These are phyloP conservation scores for Pseudocercospora fuligena DNA, from an alignment of 2,329 filamentous ascomycete genomes.

Conservation along the genomic window DNA sequence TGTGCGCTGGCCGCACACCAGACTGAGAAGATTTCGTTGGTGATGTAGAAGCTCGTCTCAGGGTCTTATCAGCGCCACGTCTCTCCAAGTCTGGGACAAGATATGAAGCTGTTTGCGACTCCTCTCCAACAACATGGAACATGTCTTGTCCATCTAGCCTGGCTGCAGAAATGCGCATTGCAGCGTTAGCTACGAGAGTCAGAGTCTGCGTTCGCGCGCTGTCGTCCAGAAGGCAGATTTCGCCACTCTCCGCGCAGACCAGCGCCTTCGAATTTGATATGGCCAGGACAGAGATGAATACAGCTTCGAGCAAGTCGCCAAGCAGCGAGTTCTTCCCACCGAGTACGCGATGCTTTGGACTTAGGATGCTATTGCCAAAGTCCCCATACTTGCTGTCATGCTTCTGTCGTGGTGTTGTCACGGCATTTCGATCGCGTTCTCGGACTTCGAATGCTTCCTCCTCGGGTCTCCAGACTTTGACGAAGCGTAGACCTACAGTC, in stretches of 20 bases:
- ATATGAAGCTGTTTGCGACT: slow-evolving; percentile 60
- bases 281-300: slow-evolving; percentile 76
- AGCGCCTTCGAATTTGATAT: slow-evolving; percentile 77
- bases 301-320: slow-evolving; percentile 78
- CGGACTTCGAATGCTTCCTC: slow-evolving; percentile 52
- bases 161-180: slow-evolving; percentile 71
- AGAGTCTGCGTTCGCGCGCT: slow-evolving; percentile 73
- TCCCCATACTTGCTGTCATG: slow-evolving; percentile 39
- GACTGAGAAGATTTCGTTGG: slow-evolving; percentile 22
- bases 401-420: slow-evolving; percentile 38
- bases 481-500: slow-evolving; percentile 85
- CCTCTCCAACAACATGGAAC: slow-evolving; percentile 72
- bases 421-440: slow-evolving; percentile 25
- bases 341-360: slow-evolving; percentile 68
- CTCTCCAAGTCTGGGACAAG: slow-evolving; percentile 42
- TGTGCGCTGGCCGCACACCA: slow-evolving; percentile 5
- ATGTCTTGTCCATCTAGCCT: slow-evolving; percentile 61
- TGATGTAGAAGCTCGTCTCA: slow-evolving; percentile 26
- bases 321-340: slow-evolving; percentile 87
- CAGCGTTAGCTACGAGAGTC: slow-evolving; percentile 66
- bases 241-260: slow-evolving; percentile 83
- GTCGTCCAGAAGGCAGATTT: slow-evolving; percentile 87
- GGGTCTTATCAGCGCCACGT: slow-evolving; percentile 33
- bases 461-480: slow-evolving; percentile 91
- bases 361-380: slow-evolving; percentile 42